phyloP scores from a whole-genome alignment of 371 early-diverging fungal species.

The Mortierella sp. region DNA sequence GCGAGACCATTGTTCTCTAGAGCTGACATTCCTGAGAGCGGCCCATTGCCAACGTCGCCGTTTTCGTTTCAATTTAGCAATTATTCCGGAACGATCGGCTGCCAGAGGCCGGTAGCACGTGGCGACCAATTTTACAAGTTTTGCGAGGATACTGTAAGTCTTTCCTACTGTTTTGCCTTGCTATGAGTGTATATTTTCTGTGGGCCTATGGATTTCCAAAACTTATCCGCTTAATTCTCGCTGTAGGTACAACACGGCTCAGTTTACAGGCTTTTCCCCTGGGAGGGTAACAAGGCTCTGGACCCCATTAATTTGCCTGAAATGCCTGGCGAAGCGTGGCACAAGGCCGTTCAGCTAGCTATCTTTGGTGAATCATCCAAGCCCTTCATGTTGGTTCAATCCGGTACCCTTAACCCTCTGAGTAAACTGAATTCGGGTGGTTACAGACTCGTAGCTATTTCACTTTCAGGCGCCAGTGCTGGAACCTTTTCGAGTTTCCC shows the following conservation, averaged over 20 bases:
- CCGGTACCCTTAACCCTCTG: not conserved
- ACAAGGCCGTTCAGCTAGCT: not conserved
- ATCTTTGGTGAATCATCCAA: slow-evolving; percentile 13
- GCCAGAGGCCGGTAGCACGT: not conserved
- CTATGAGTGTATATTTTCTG: no score
- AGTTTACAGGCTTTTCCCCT: not conserved
- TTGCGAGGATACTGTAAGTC: slow-evolving; percentile 5
- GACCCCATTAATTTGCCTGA: not conserved
- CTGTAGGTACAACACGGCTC: no score
- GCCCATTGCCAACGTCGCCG: slow-evolving; percentile 14
- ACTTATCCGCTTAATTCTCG: no score
- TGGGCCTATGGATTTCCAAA: no score
- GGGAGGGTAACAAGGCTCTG: not conserved
- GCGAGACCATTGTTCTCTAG: not conserved
- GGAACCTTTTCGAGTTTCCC: slow-evolving; percentile 13
- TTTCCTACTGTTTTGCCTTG: not conserved
- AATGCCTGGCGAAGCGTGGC: not conserved
- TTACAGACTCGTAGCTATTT: slow-evolving; percentile 13
- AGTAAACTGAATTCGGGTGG: not conserved
- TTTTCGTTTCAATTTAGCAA: slow-evolving; percentile 4
- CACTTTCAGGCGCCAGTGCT: slow-evolving; percentile 2
- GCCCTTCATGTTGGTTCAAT: slow-evolving; percentile 16
- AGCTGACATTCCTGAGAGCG: slow-evolving; percentile 8
- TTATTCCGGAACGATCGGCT: slow-evolving; percentile 2
- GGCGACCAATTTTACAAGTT: not conserved